Evolutionary conservation across 192 early-diverging fungal genomes (phyloP).

Genomic region (Coemansia sp.): DNA sequence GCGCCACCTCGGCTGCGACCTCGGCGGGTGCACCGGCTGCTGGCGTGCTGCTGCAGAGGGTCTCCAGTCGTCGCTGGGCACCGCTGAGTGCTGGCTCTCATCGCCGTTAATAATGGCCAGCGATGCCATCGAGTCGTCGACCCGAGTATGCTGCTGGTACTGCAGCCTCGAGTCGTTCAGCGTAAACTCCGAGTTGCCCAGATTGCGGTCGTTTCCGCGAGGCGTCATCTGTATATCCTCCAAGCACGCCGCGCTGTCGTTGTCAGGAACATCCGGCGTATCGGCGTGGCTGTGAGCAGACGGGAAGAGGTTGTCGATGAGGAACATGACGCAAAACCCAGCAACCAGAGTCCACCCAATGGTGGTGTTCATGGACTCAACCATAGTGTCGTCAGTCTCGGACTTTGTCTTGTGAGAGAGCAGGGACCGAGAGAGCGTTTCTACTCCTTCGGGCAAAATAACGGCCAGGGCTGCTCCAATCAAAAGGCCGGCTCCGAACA

Average conservation of each 20-base stretch:
- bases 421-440: constrained; percentile 69
- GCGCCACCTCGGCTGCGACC: constrained; percentile 35
- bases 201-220: neutral
- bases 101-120: constrained; percentile 22
- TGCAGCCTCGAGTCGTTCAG: constrained; percentile 2
- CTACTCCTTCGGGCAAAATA: constrained; percentile 94
- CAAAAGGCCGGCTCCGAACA: constrained; percentile 89
- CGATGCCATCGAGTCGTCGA: constrained; percentile 15
- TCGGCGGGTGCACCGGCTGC: neutral
- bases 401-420: constrained; percentile 15
- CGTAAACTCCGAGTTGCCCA: constrained; percentile 32
- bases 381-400: constrained; percentile 3
- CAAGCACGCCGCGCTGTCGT: constrained; percentile 44
- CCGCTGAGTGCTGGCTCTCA: neutral
- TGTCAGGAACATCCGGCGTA: constrained; percentile 13
- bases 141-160: neutral
- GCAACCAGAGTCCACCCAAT: constrained; percentile 79
- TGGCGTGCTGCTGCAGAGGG: neutral
- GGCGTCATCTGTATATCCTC: constrained; percentile 41
- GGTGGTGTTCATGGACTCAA: constrained; percentile 42
- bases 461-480: constrained; percentile 90
- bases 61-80: constrained; percentile 6
- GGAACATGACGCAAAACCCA: constrained; percentile 89
- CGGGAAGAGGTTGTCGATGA: constrained; percentile 67
- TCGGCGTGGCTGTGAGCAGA: constrained; percentile 14